Percentiles rank a stretch among this genome's conserved stretches.
Conservation (phyloP, 495 filamentous ascomycete genomes). For the Sabuloglossum arenarium region DNA sequence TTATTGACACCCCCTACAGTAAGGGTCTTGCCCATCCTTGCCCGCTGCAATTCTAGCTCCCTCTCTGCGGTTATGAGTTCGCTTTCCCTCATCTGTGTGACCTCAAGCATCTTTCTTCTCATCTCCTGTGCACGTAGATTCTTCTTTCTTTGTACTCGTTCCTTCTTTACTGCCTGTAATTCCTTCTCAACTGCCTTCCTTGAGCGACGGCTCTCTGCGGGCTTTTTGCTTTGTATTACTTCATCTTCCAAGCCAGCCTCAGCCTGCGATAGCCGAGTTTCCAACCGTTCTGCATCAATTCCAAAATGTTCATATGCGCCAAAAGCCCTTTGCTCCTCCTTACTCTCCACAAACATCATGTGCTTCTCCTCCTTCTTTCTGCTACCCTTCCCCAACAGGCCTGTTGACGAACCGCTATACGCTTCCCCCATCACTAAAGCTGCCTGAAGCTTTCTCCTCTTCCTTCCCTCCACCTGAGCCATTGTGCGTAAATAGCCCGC, state of each 20-base stretch:
- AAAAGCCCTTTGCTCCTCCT: conserved; percentile 27
- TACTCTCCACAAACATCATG: conserved; percentile 33
- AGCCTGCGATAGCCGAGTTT: conserved; percentile 9
- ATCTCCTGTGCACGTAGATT: conserved; percentile 27
- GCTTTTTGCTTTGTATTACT: conserved; percentile 13
- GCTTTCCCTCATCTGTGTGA: conserved; percentile 44
- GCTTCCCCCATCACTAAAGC: conserved; percentile 3
- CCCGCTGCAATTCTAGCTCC: conserved; percentile 55
- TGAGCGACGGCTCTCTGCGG: not conserved
- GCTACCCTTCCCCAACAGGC: conserved; percentile 4
- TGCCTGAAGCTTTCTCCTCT: conserved; percentile 21
- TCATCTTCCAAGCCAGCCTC: not conserved
- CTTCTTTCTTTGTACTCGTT: conserved; percentile 24
- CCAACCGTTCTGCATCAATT: conserved; percentile 14
- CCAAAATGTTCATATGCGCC: conserved; percentile 16
- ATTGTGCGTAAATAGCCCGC: conserved; percentile 63
- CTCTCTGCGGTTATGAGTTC: conserved; percentile 52
- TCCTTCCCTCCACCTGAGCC: conserved; percentile 34
- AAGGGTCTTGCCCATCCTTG: conserved; percentile 53
- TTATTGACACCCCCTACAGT: conserved; percentile 63
- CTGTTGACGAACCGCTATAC: conserved; percentile 21
- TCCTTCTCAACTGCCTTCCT: conserved; percentile 15
- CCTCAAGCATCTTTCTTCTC: conserved; percentile 33
- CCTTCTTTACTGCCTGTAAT: conserved; percentile 20
- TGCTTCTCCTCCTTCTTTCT: conserved; percentile 10